Percentiles rank a stretch among this genome's conserved stretches.
Evolutionary conservation across 805 yeast genomes (phyloP).

Genomic region (Saturnispora saitoi): DNA sequence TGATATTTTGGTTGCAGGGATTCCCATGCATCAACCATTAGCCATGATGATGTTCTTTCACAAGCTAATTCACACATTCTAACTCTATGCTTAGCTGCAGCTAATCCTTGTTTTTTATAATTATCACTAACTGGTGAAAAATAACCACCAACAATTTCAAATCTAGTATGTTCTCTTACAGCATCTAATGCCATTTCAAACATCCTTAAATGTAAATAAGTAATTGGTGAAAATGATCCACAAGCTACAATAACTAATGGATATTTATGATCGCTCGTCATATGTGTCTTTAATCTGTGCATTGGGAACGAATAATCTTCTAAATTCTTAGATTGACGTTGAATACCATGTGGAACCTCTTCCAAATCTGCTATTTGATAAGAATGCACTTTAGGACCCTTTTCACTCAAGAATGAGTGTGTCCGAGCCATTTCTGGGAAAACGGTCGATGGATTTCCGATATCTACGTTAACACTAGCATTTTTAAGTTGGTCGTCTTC

Average conservation of each 20-base stretch:
- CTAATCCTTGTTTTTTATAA: slow-evolving; percentile 88
- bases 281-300: slow-evolving; percentile 66
- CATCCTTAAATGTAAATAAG: slow-evolving; percentile 92
- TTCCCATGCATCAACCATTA: slow-evolving; percentile 99
- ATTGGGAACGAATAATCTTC: slow-evolving; percentile 75
- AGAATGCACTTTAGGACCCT: slow-evolving; percentile 37
- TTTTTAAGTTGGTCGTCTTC: slow-evolving; percentile 20
- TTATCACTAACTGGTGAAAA: slow-evolving; percentile 92
- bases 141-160: slow-evolving; percentile 94
- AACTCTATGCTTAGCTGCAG: slow-evolving; percentile 82
- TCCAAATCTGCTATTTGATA: slow-evolving; percentile 86
- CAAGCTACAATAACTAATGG: slow-evolving; percentile 96
- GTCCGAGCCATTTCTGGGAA: slow-evolving; percentile 25
- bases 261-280: slow-evolving; percentile 66
- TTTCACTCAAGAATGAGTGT: slow-evolving; percentile 22
- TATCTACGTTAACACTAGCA: not conserved
- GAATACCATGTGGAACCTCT: slow-evolving; percentile 93
- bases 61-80: slow-evolving; percentile 98
- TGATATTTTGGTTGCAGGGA: slow-evolving; percentile 84
- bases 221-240: slow-evolving; percentile 93
- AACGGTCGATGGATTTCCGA: not conserved
- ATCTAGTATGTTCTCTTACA: slow-evolving; percentile 81
- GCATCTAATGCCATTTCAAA: slow-evolving; percentile 98
- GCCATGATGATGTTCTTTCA: slow-evolving; percentile 93
- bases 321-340: slow-evolving; percentile 71